Base-by-base conservation (phyloP, 2,329 filamentous ascomycete species). In the Plectosphaerella plurivora region DNA sequence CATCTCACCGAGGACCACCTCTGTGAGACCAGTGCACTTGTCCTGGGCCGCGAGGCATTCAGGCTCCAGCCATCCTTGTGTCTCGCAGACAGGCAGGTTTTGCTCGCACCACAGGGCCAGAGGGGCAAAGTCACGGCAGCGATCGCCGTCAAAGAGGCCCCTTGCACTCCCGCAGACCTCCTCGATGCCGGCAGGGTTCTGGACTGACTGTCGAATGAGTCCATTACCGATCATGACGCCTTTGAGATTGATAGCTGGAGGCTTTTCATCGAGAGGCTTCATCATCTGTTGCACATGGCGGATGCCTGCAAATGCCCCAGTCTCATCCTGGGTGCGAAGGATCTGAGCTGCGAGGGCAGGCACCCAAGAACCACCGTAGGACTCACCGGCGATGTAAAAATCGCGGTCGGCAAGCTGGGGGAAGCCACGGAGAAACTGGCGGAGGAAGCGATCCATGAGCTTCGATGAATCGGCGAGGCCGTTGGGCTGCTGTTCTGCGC, bases 211-310 rank as follows among this genome's bases (percentile, higher is more conserved):
- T 10, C 50, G 50, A 3, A 51, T 20, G 7, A 48, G 36, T 10
- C 50, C 50, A 6, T 51, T 51, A 15, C 50, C 50, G 14, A 51
- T 48, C 36, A 51, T 47, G 15, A 51, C 28, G 6, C 50, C 50
- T 39, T n/a, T 51, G 18, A 49, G n/a, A 22, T 49, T 22, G 10
- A 49, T 49, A 15, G 10, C 24, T 5, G 46, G 18, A 28, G 25
- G 25, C 25, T 5, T 28, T 28, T 28, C 25, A 28, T 5, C 5
- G 25, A 28, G 5, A 10, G 25, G 25, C 25, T 28, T 28, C 25
- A 28, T 28, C 25, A 28, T 10, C 25, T 28, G 25, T 10, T 28
- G 25, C 10, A 28, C 25, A 10, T 28, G 10, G 10, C 16, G 3
- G 6, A 20, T 16, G 33, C n/a, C 15, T 15, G 33, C 24, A 47